Conservation (phyloP, 129 eudicot genomes). For the Helianthus annuus region HanXRQr2.0-SUNRISE NC_035437.2:108905486-108905985, state of each 20-base stretch:
- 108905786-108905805: neutral
- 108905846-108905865: neutral
- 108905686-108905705: conserved; percentile 3
- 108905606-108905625: conserved; percentile 27
- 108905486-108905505: conserved; percentile 5
- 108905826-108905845: neutral
- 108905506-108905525: conserved; percentile 18
- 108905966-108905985: too few species aligned
- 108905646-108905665: conserved; percentile 50
- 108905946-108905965: neutral
- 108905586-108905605: conserved; percentile 9
- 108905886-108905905: neutral
- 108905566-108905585: conserved; percentile 11
- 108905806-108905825: neutral
- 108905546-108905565: conserved; percentile 1
- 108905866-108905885: neutral
- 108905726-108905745: neutral
- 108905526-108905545: neutral
- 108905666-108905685: conserved; percentile 59
- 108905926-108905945: neutral
- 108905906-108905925: neutral
- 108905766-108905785: neutral
- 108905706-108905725: neutral
- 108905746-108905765: neutral
- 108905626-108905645: conserved; percentile 36